Percentiles rank a stretch among this genome's conserved stretches.
Evolutionary conservation across 202 grass and related monocot genomes (phyloP).

Genomic region (Hordeum pubiflorum): DNA sequence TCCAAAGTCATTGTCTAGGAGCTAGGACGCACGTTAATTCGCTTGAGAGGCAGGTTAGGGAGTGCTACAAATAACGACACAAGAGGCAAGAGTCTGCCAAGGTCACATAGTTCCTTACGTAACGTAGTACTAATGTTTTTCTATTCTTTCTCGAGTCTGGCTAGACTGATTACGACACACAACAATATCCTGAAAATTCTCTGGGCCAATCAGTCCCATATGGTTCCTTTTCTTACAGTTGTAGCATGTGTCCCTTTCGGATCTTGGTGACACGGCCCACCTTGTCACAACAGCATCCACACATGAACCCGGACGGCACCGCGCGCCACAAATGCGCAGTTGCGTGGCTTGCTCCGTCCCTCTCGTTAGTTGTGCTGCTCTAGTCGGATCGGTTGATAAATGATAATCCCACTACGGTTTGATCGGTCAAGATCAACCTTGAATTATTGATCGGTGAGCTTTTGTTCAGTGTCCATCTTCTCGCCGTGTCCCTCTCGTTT

Average conservation of each 20-base stretch:
- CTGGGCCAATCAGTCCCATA: neutral
- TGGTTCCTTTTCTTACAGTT: neutral
- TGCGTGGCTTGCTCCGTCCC: slow-evolving; percentile 1
- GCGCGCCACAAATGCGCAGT: neutral
- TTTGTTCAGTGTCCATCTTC: neutral
- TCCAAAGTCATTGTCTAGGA: neutral
- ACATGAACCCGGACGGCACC: slow-evolving; percentile 18
- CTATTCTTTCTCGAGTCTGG: neutral
- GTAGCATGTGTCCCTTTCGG: neutral
- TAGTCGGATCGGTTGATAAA: neutral
- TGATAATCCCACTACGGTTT: neutral
- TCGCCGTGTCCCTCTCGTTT: neutral
- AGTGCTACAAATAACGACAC: too few species aligned
- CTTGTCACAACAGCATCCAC: neutral
- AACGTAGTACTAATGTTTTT: neutral
- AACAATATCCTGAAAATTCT: slow-evolving; percentile 6
- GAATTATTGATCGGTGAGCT: slow-evolving; percentile 4
- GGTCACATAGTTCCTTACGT: neutral
- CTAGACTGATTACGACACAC: neutral
- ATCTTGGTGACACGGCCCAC: neutral
- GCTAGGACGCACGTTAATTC: neutral
- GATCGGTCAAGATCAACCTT: neutral
- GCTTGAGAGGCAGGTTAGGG: neutral
- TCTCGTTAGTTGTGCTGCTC: neutral
- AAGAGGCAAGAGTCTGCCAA: neutral